A percentile compares a stretch with the other conserved stretches of the same genome.
Conservation (phyloP, 2,329 filamentous ascomycete genomes). For the Aureobasidium leucospermi region DNA sequence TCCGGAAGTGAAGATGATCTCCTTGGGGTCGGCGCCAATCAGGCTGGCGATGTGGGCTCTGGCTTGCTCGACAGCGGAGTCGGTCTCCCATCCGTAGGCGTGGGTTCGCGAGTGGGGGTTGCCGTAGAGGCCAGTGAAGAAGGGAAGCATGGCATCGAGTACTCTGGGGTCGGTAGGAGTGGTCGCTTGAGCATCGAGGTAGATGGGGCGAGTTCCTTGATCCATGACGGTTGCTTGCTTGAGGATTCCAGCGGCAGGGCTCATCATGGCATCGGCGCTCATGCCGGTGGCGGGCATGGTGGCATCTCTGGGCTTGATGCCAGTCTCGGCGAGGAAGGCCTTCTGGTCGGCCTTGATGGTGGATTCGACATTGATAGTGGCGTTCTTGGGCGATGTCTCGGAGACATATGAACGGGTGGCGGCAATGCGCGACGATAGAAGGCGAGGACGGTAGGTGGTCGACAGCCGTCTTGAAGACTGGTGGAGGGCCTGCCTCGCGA, state of each 20-base stretch:
- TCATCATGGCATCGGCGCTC: conserved; percentile 62
- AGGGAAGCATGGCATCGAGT: conserved; percentile 93
- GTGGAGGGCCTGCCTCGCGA: conserved; percentile 67
- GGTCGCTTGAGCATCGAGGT: conserved; percentile 96
- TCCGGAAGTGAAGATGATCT: conserved; percentile 97
- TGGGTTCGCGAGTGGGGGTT: conserved; percentile 97
- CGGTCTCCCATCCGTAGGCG: conserved; percentile 97
- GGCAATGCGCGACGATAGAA: conserved; percentile 21
- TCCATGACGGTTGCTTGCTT: conserved; percentile 92
- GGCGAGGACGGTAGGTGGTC: conserved; percentile 34
- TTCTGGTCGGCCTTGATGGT: conserved; percentile 82
- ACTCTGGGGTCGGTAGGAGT: conserved; percentile 92
- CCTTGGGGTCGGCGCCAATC: conserved; percentile 91
- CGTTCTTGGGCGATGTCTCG: conserved; percentile 69
- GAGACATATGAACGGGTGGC: conserved; percentile 67
- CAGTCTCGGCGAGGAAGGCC: conserved; percentile 59
- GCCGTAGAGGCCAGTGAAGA: conserved; percentile 85
- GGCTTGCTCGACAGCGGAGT: conserved; percentile 85
- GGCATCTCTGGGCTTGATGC: conserved; percentile 47
- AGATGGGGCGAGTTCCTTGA: conserved; percentile 86
- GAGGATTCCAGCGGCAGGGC: conserved; percentile 64
- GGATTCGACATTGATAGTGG: conserved; percentile 74
- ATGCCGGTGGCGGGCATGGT: conserved; percentile 52
- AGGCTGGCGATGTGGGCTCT: conserved; percentile 74
- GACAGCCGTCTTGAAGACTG: conserved; percentile 46